Evolutionary conservation across 495 filamentous ascomycete species (phyloP).

Genomic region (Penicillium samsonianum): DNA sequence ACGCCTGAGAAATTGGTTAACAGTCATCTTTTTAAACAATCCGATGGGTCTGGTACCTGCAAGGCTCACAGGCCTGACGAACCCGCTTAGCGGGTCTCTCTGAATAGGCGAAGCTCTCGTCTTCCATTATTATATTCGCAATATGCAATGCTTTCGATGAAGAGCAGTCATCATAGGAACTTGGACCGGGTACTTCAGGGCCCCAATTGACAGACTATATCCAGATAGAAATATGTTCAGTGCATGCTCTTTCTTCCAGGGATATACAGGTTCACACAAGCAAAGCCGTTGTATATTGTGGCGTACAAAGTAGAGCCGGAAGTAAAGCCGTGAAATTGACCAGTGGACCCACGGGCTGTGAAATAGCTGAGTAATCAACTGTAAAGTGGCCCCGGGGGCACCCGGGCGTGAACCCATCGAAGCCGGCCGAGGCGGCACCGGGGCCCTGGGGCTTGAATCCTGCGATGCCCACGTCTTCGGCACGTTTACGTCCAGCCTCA

Average conservation of each 20-base stretch:
- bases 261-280: neutral
- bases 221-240: neutral
- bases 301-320: neutral
- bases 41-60: slow-evolving; percentile 29
- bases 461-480: neutral
- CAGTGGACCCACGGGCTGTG: neutral
- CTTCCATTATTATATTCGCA: slow-evolving; percentile 22
- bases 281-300: neutral
- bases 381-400: neutral
- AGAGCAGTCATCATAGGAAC: neutral
- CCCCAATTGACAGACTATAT: neutral
- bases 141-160: neutral
- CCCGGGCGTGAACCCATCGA: neutral
- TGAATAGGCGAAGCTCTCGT: slow-evolving; percentile 16
- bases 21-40: neutral
- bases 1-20: slow-evolving; percentile 32
- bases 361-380: neutral
- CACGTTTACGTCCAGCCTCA: neutral
- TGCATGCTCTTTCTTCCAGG: neutral
- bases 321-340: neutral
- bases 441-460: neutral
- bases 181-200: neutral
- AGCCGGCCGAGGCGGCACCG: no score
- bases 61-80: slow-evolving; percentile 50
- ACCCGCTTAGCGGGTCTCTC: slow-evolving; percentile 45